Conservation (phyloP, 1,284 basidiomycete species). For the Fomes fomentarius region DNA sequence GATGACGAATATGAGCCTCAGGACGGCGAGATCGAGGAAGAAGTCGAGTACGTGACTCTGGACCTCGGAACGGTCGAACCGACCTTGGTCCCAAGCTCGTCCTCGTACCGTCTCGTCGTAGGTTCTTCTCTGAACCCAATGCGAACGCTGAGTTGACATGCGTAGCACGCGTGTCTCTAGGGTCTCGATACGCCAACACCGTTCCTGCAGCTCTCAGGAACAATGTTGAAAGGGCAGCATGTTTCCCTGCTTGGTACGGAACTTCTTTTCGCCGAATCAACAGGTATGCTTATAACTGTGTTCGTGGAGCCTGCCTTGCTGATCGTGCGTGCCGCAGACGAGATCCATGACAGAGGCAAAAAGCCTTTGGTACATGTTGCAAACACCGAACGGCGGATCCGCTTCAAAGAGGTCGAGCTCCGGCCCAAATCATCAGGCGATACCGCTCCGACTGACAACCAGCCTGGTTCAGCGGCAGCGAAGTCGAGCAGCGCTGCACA, state of each 20-base stretch:
- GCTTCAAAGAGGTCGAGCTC: slow-evolving; percentile 64
- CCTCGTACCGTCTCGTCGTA: slow-evolving; percentile 73
- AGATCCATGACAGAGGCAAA: slow-evolving; percentile 44
- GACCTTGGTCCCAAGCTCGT: slow-evolving; percentile 68
- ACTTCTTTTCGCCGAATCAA: slow-evolving; percentile 66
- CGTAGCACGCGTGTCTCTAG: slow-evolving; percentile 38
- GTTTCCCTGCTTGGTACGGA: slow-evolving; percentile 72
- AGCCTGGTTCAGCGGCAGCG: slow-evolving; percentile 1
- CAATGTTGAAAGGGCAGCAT: slow-evolving; percentile 69
- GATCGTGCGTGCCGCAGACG: not conserved
- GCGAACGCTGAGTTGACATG: not conserved
- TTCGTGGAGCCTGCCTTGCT: not conserved
- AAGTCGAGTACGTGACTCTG: slow-evolving; percentile 68
- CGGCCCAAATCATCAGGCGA: slow-evolving; percentile 39
- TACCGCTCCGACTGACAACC: too few relatives aligned
- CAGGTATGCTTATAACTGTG: slow-evolving; percentile 41
- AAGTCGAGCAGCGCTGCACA: slow-evolving; percentile 16
- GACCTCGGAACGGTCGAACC: slow-evolving; percentile 75
- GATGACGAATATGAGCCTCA: slow-evolving; percentile 63
- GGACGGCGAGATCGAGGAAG: slow-evolving; percentile 48
- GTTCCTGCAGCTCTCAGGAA: slow-evolving; percentile 73
- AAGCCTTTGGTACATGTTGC: slow-evolving; percentile 54
- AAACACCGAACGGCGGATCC: slow-evolving; percentile 62
- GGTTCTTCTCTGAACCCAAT: slow-evolving; percentile 32
- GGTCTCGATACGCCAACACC: slow-evolving; percentile 76